phyloP scores from a whole-genome alignment of 2,329 filamentous ascomycete genomes.

The Stagonosporopsis cucurbitacearum region DNA sequence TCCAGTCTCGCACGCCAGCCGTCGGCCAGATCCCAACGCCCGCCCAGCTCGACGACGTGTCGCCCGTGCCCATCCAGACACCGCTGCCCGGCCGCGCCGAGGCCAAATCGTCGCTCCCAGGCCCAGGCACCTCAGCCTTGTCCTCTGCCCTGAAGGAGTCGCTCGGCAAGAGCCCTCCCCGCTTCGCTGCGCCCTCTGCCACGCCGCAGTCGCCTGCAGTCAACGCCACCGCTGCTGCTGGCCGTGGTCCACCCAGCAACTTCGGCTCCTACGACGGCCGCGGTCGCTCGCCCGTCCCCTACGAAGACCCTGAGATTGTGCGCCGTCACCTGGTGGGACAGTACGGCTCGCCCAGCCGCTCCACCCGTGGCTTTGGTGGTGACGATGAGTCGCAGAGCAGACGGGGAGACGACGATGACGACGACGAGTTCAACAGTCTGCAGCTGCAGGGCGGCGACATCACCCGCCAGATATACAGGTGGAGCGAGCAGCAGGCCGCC shows the following conservation, averaged over 20 bases:
- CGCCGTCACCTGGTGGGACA: conserved; percentile 79
- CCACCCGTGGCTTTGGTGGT: conserved; percentile 33
- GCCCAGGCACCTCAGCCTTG: conserved; percentile 85
- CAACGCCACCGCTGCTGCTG: conserved; percentile 52
- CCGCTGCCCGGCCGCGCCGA: conserved; percentile 69
- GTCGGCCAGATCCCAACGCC: conserved; percentile 59
- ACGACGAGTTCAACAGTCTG: conserved; percentile 90
- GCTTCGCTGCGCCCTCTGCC: conserved; percentile 64
- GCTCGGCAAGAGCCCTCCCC: conserved; percentile 71
- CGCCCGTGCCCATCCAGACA: conserved; percentile 52
- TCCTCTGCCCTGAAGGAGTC: conserved; percentile 84
- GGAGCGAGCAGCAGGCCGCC: conserved; percentile 86
- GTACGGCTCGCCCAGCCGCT: conserved; percentile 48
- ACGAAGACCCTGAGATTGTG: conserved; percentile 90
- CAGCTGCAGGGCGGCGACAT: conserved; percentile 93
- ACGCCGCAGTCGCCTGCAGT: conserved; percentile 63
- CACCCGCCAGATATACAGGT: conserved; percentile 93
- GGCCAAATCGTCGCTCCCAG: conserved; percentile 66
- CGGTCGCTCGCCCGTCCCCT: conserved; percentile 63
- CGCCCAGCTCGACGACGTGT: conserved; percentile 53
- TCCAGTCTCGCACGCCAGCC: conserved; percentile 53
- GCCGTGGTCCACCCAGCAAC: conserved; percentile 68
- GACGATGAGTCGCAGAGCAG: conserved; percentile 45
- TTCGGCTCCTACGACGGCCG: conserved; percentile 86
- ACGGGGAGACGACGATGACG: conserved; percentile 52